Conservation (phyloP, 2,329 filamentous ascomycete genomes). For the Fusarium sp. region DNA sequence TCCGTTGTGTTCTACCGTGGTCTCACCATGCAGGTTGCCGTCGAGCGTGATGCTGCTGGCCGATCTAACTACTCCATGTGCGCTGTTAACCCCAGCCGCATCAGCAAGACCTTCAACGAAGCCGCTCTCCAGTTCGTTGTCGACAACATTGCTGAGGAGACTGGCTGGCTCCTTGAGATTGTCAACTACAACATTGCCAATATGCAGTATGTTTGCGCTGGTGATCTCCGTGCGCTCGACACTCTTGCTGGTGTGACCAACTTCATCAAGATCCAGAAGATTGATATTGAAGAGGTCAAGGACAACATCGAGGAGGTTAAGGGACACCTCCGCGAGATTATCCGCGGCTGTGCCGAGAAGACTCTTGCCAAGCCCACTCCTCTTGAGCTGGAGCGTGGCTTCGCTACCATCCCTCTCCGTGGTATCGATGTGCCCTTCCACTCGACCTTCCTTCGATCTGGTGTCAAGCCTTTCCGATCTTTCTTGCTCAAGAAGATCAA, state of each 20-base stretch:
- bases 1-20: constrained; percentile 99
- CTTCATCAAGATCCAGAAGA: constrained; percentile 95
- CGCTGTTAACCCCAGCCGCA: constrained; percentile 97
- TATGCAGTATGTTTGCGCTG: constrained; percentile 79
- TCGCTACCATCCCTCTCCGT: constrained; percentile 94
- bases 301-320: constrained; percentile 92
- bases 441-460: constrained; percentile 95
- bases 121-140: constrained; percentile 97
- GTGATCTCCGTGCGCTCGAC: constrained; percentile 76
- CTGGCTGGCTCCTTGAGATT: constrained; percentile 96
- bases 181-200: constrained; percentile 93
- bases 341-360: constrained; percentile 85
- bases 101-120: constrained; percentile 99
- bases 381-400: constrained; percentile 90
- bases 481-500: constrained; percentile 99
- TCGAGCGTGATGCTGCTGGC: constrained; percentile 91
- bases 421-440: constrained; percentile 99
- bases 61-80: constrained; percentile 99
- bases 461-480: constrained; percentile 97
- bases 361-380: constrained; percentile 90
- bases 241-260: constrained; percentile 85
- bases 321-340: constrained; percentile 88
- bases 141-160: constrained; percentile 92
- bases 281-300: constrained; percentile 95
- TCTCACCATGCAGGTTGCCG: constrained; percentile 98